Conservation (phyloP, 805 yeast genomes). For the Jamesozyma jinghongensis region DNA sequence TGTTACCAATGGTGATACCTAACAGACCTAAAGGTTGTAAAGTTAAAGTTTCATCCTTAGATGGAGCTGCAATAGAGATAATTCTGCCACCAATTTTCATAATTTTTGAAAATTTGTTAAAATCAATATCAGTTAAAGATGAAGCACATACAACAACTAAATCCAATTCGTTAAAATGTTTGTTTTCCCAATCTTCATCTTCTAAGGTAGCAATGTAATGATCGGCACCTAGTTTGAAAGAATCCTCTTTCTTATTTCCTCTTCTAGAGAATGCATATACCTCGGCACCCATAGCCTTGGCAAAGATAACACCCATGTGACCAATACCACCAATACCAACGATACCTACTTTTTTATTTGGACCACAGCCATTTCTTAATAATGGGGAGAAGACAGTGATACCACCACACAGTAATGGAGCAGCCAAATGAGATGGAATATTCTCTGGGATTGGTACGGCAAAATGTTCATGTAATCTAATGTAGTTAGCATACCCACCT, state of each 20-base stretch:
- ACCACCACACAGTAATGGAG: slow-evolving; percentile 74
- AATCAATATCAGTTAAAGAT: slow-evolving; percentile 33
- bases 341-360: slow-evolving; percentile 44
- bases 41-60: slow-evolving; percentile 8
- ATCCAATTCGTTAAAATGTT: slow-evolving; percentile 34
- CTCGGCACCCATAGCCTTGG: slow-evolving; percentile 52
- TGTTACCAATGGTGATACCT: slow-evolving; percentile 25
- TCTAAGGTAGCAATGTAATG: slow-evolving; percentile 47
- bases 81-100: slow-evolving; percentile 32
- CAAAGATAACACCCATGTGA: slow-evolving; percentile 46
- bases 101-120: slow-evolving; percentile 27
- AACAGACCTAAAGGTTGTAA: slow-evolving; percentile 11
- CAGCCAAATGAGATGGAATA: slow-evolving; percentile 45
- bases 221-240: slow-evolving; percentile 44
- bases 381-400: slow-evolving; percentile 64
- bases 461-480: slow-evolving; percentile 54
- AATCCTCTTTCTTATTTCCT: slow-evolving; percentile 39
- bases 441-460: slow-evolving; percentile 55
- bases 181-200: slow-evolving; percentile 34
- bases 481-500: slow-evolving; percentile 65
- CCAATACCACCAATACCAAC: slow-evolving; percentile 52
- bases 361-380: slow-evolving; percentile 41
- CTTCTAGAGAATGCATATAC: slow-evolving; percentile 50
- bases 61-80: slow-evolving; percentile 21
- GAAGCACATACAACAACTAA: slow-evolving; percentile 42